Percentiles rank a stretch among this genome's conserved stretches.
These are phyloP conservation scores for Oryza meridionalis DNA, from an alignment of 176 grass and related monocot genomes.

Conservation along the genomic window DNA sequence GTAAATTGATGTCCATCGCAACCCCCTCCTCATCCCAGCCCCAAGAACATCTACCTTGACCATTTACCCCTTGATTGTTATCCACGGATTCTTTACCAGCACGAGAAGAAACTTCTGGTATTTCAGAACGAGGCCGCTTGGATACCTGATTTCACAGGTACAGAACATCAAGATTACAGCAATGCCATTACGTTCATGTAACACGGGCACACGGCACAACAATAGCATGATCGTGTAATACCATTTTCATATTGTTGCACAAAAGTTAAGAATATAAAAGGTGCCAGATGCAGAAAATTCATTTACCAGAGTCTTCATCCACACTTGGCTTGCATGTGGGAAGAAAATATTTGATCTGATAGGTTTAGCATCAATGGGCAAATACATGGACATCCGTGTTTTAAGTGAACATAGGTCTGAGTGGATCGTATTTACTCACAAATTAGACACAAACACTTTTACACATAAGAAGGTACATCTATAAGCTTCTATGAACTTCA, in stretches of 20 bases:
- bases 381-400: neutral
- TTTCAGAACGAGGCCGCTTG: conserved; percentile 61
- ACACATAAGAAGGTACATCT: neutral
- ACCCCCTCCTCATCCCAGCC: conserved; percentile 78
- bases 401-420: neutral
- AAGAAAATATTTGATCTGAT: conserved; percentile 13
- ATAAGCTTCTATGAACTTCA: conserved; percentile 3
- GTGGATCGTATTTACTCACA: conserved; percentile 10
- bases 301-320: conserved; percentile 28
- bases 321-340: conserved; percentile 1
- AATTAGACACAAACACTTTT: conserved; percentile 18
- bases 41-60: conserved; percentile 62
- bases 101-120: conserved; percentile 66
- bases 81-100: conserved; percentile 55
- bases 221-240: conserved; percentile 18
- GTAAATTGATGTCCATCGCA: conserved; percentile 79
- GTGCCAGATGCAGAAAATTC: conserved; percentile 21
- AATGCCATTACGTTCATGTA: neutral
- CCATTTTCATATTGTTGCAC: neutral
- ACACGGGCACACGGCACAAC: neutral
- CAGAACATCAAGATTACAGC: conserved; percentile 33
- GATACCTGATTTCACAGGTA: conserved; percentile 61
- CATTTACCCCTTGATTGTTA: conserved; percentile 54
- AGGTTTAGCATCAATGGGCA: conserved; percentile 22
- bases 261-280: conserved; percentile 16